These are phyloP conservation scores for Yarrowia galli DNA, from an alignment of 1,139 yeast species.

Conservation along the genomic window DNA sequence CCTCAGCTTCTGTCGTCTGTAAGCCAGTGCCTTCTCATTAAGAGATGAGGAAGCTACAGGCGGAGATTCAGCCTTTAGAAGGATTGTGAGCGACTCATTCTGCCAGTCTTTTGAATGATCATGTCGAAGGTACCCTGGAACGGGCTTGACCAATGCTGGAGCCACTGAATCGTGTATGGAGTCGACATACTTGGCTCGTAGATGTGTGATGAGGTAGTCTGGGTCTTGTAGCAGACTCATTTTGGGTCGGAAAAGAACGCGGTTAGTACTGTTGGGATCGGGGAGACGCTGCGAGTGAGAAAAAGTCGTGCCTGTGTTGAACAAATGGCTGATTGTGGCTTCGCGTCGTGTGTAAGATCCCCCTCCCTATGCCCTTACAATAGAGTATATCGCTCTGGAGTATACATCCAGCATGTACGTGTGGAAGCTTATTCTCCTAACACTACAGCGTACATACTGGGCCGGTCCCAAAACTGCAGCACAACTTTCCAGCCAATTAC, in stretches of 20 bases:
- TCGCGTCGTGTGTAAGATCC: slow-evolving; percentile 14
- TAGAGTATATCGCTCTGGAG: slow-evolving; percentile 31
- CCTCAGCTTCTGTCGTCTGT: slow-evolving; percentile 38
- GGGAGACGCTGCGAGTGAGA: background rate
- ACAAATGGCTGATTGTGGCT: background rate
- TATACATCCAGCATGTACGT: slow-evolving; percentile 18
- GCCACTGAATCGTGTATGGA: slow-evolving; percentile 50
- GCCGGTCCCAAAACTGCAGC: slow-evolving; percentile 31
- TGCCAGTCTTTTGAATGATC: slow-evolving; percentile 46
- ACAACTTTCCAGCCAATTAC: slow-evolving; percentile 35
- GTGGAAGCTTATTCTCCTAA: background rate
- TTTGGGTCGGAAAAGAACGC: background rate
- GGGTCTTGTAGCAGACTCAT: slow-evolving; percentile 35
- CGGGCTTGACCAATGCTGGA: slow-evolving; percentile 48
- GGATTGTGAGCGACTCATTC: slow-evolving; percentile 45
- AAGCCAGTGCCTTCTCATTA: slow-evolving; percentile 37
- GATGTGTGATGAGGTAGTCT: slow-evolving; percentile 48
- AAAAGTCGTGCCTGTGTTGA: slow-evolving; percentile 6
- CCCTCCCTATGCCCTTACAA: slow-evolving; percentile 31
- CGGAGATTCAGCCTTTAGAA: slow-evolving; percentile 47
- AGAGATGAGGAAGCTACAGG: slow-evolving; percentile 46
- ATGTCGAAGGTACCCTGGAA: slow-evolving; percentile 47
- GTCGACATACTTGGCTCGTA: slow-evolving; percentile 50
- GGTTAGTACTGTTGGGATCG: slow-evolving; percentile 1
- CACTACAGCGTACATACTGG: slow-evolving; percentile 1